Evolutionary conservation across 1,139 yeast species (phyloP).

Genomic region (Debaryomyces singareniensis): DNA sequence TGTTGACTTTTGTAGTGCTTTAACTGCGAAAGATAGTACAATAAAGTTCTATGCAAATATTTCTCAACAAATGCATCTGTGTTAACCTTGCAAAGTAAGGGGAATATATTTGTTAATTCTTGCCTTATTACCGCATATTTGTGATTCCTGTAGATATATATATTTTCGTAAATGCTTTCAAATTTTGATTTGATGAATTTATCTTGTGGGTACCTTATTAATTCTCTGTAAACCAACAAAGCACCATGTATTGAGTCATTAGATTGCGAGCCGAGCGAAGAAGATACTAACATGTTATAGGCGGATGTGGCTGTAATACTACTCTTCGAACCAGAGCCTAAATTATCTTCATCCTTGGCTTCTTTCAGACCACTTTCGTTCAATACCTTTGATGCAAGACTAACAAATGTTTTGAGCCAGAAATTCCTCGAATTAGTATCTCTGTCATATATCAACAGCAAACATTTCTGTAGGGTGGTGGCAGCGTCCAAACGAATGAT

Average conservation of each 20-base stretch:
- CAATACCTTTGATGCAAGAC: constrained; percentile 43
- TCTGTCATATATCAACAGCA: constrained; percentile 71
- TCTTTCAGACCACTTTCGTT: constrained; percentile 15
- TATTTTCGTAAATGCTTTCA: constrained; percentile 70
- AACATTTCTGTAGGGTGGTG: constrained; percentile 67
- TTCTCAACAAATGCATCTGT: constrained; percentile 72
- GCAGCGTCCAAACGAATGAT: constrained; percentile 82
- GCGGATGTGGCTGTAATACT: constrained; percentile 12
- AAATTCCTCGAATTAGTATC: constrained; percentile 64
- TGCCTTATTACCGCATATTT: constrained; percentile 70
- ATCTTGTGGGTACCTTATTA: constrained; percentile 65
- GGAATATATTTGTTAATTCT: constrained; percentile 77
- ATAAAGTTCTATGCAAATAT: constrained; percentile 74
- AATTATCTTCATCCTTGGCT: constrained; percentile 1
- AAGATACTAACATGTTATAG: constrained; percentile 20
- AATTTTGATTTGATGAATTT: constrained; percentile 44
- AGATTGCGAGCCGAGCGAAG: constrained; percentile 21
- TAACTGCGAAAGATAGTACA: constrained; percentile 72
- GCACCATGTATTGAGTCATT: constrained; percentile 83
- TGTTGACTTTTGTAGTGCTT: constrained; percentile 54
- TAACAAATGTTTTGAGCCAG: constrained; percentile 71
- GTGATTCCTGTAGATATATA: constrained; percentile 71
- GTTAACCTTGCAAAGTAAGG: constrained; percentile 75
- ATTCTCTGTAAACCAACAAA: constrained; percentile 72
- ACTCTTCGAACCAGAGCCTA: constrained; percentile 1